Conservation (phyloP, 2,329 filamentous ascomycete genomes). For the Colletotrichum acutatum region DNA sequence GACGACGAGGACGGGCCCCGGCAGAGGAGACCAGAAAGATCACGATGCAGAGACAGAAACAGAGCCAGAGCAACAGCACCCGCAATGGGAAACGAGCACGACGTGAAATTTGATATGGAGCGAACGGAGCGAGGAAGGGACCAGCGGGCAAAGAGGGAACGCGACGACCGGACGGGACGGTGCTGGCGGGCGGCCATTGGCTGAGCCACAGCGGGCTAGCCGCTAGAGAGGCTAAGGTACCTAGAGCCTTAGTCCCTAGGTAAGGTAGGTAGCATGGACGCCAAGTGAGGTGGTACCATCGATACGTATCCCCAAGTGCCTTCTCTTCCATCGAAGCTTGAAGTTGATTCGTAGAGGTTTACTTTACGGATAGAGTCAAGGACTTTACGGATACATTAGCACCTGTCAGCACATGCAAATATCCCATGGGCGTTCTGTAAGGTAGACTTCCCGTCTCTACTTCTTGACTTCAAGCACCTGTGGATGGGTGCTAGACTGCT, state of each 20-base stretch:
- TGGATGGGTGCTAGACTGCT: too few species aligned
- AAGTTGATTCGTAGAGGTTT: too few species aligned
- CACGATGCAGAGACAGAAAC: conserved; percentile 9
- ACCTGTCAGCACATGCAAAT: conserved; percentile 11
- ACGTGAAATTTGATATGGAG: conserved; percentile 32
- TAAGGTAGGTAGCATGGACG: too few species aligned
- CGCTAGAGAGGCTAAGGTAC: conserved; percentile 2
- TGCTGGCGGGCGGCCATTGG: conserved; percentile 31
- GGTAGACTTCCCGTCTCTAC: not conserved
- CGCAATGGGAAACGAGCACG: conserved; percentile 16
- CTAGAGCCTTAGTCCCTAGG: too few species aligned
- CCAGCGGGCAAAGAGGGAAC: conserved; percentile 9
- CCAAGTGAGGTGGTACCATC: too few species aligned
- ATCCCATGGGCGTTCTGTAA: not conserved
- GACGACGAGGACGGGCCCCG: not conserved
- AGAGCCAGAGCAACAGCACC: not conserved
- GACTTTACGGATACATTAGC: not conserved
- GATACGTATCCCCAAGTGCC: too few species aligned
- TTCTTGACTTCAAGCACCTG: not conserved
- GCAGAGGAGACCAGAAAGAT: not conserved
- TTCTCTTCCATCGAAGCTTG: too few species aligned
- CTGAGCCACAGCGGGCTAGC: not conserved
- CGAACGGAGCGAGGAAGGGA: conserved; percentile 19
- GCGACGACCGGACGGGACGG: conserved; percentile 4
- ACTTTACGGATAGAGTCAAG: not conserved